Conservation (phyloP, 2,329 filamentous ascomycete genomes). For the Fusarium sp. region DNA sequence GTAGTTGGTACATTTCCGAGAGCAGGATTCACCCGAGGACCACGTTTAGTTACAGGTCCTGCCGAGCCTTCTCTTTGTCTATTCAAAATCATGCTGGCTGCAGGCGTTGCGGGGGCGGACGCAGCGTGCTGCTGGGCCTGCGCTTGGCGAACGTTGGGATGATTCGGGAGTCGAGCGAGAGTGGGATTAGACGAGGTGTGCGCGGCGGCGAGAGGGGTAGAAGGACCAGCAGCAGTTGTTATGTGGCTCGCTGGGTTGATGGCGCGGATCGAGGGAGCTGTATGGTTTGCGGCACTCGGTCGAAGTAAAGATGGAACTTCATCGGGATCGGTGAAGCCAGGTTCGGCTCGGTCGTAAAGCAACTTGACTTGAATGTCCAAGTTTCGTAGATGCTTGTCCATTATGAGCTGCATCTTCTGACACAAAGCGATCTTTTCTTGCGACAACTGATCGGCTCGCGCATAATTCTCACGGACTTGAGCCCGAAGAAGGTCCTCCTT, state of each 20-base stretch:
- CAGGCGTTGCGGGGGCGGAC: constrained; percentile 73
- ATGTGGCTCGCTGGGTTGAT: constrained; percentile 60
- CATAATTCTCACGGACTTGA: constrained; percentile 77
- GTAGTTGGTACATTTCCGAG: constrained; percentile 64
- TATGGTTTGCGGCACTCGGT: constrained; percentile 68
- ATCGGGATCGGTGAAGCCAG: constrained; percentile 73
- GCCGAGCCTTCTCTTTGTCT: constrained; percentile 72
- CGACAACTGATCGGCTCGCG: constrained; percentile 78
- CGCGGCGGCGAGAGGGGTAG: constrained; percentile 48
- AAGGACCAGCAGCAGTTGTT: constrained; percentile 45
- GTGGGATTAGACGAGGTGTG: constrained; percentile 58
- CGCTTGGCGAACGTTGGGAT: constrained; percentile 63
- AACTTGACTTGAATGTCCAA: constrained; percentile 75
- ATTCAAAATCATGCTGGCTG: constrained; percentile 72
- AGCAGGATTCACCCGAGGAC: constrained; percentile 63
- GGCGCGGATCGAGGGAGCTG: constrained; percentile 57
- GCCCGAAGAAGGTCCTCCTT: constrained; percentile 79
- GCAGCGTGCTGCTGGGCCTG: constrained; percentile 67
- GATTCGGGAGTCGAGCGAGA: constrained; percentile 60
- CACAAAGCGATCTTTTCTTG: constrained; percentile 81
- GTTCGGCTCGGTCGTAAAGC: constrained; percentile 73
- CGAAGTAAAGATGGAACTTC: constrained; percentile 75
- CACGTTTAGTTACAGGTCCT: constrained; percentile 71
- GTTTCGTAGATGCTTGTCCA: constrained; percentile 74
- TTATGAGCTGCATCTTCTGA: constrained; percentile 72